These are phyloP conservation scores for Erucastrum elatum DNA, from an alignment of 345 rosid species.

Conservation along the genomic window DNA sequence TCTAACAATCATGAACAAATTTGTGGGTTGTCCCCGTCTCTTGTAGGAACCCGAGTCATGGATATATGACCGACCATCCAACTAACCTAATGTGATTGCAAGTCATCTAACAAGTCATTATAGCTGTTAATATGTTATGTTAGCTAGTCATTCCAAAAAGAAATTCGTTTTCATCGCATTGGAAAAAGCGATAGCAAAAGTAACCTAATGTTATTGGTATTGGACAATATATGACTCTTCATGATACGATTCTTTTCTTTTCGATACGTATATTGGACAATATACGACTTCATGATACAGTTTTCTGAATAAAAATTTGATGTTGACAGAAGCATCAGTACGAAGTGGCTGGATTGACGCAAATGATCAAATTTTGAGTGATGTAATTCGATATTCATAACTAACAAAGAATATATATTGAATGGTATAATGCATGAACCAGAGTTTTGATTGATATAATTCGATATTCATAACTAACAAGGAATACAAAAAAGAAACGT, in stretches of 20 bases:
- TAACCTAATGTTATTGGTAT: background rate
- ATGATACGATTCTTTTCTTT: too few relatives aligned
- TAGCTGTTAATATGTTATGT: background rate
- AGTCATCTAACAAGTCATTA: too few relatives aligned
- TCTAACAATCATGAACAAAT: constrained; percentile 21
- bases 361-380: background rate
- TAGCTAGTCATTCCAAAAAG: background rate
- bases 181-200: background rate
- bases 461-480: too few relatives aligned
- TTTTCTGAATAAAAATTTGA: background rate
- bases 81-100: background rate
- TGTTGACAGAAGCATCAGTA: background rate
- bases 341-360: background rate
- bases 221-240: background rate
- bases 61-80: constrained; percentile 17
- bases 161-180: background rate
- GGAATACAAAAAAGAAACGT: too few relatives aligned
- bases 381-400: background rate
- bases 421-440: too few relatives aligned
- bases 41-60: background rate
- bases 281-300: background rate
- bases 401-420: too few relatives aligned
- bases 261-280: too few relatives aligned
- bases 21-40: constrained; percentile 33
- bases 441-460: too few relatives aligned